Base-by-base conservation (phyloP, 257 asterid species). In the Solanum paucissectum region DNA sequence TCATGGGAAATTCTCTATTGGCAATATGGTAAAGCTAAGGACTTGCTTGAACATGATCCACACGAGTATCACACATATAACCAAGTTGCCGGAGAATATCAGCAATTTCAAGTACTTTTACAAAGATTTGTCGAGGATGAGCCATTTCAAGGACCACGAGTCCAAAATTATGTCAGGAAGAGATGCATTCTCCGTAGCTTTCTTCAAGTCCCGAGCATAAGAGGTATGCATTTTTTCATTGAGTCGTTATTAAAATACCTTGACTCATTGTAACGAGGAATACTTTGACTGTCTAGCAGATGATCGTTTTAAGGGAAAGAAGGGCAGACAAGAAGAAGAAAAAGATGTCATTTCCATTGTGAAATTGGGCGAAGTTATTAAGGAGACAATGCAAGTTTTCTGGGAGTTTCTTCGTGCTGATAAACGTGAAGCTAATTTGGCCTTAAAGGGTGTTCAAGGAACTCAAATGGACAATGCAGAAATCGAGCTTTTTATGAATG, bases 101-200 rank as follows among this genome's bases (percentile, higher is more conserved):
- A 95, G 77, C 98, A 94, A 68, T 94, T 96, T 89, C 98, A 95
- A 89, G 98, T 96, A 7, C 94, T 95, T 84, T 0, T 93, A 89
- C 96, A 95, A 42, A 92, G 99, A 86, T 96, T 93, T 87, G 83
- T 94, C 46, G 99, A 96, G 91, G 98, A 96, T 33, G 98, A 95
- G 87, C 93, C 87, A 1, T 95, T 94, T 86, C 94, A 92, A 83
- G 97, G 94, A 69, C 94, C 91, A 14, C 93, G 99, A 88, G 85
- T 91, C 84, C 93, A 91, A 72, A 90, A 91, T 85, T 96, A 91
- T 32, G 98, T 92, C 2, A 92, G 81, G 91, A 93, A 72, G 87
- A 92, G 98, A 75, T 91, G 95, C 90, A 32, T 89, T 40, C 88
- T 92, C 40, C 94, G 93, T 12, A 83, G 93, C 62, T 93, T 96